Evolutionary conservation across 177 flowering plant species (phyloP), one percentile per base, ranked within the genome.

Genomic region (Tripterygium wilfordii): DNA sequence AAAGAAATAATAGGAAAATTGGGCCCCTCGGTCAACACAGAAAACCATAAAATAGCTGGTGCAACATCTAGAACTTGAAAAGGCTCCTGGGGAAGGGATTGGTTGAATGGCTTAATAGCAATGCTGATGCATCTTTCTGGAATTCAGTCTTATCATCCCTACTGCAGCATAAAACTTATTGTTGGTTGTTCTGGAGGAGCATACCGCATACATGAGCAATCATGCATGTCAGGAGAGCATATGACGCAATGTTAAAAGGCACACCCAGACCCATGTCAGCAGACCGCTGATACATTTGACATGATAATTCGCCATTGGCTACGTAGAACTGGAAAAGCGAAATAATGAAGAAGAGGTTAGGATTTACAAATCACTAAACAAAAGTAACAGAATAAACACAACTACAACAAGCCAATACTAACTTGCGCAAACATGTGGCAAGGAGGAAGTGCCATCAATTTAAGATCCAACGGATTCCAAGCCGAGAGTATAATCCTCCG

Each of bases 401-500:
- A 28, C 8, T 16, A 10, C 18, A 32, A 24, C 19, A 33, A 13
- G 2, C 23, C 13, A 36, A 33, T 18, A 24, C 58, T 16, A 54
- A 85, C 97, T 86, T 91, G 99, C 9, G 97, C 84, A 72, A 85
- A 82, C 96, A 89, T 85, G 77, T 92, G 97, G 68, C 97, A 92
- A 30, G 97, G 99, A 38, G 97, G 99, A 51, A 92, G 94, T 15
- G 97, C 99, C 99, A 86, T 89, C 70, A 82, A 49, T 51, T 79
- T 82, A 16, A 86, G 85, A 75, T 89, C 82, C 20, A 95, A 79
- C 23, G 99, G 96, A 64, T 92, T 92, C 99, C 99, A 89, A 53
- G 99, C 95, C 8, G 99, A 89, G 16, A 89, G 81, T 33, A 92
- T 54, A 44, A 92, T 88, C 36, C 96, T 77, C n/a, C 97, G 71